Conservation (phyloP, 352 stramenopile genomes). For the Globisporangium middletonii region DNA sequence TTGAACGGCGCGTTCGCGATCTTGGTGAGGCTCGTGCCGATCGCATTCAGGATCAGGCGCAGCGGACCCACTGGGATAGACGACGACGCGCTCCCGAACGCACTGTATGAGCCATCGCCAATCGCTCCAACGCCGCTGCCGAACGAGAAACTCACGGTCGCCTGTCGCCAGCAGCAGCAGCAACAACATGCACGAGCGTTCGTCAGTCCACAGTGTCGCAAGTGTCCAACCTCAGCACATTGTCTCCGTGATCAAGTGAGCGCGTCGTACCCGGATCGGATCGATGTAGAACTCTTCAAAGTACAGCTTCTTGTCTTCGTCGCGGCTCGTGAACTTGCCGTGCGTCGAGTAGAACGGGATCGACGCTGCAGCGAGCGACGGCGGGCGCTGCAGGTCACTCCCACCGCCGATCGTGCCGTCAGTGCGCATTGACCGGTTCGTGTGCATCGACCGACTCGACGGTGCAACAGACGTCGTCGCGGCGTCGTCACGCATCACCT, state of each 20-base stretch:
- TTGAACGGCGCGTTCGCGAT: conserved; percentile 87
- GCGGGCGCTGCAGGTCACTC: not conserved
- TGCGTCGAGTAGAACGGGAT: conserved; percentile 17
- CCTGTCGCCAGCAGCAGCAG: conserved; percentile 13
- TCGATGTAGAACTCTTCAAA: conserved; percentile 88
- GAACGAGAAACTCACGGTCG: conserved; percentile 83
- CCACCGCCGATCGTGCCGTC: conserved; percentile 10
- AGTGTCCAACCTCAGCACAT: not conserved
- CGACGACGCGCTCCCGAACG: conserved; percentile 9
- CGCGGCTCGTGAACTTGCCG: conserved; percentile 37
- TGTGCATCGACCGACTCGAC: conserved; percentile 27
- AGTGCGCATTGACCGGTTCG: conserved; percentile 18
- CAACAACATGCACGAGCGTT: not conserved
- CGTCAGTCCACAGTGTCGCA: not conserved
- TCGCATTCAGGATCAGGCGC: conserved; percentile 81
- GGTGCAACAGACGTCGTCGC: conserved; percentile 34
- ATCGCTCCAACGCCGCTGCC: conserved; percentile 60
- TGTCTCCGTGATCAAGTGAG: not conserved
- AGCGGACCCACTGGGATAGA: conserved; percentile 68
- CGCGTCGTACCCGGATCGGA: conserved; percentile 49
- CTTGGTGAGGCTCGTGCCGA: conserved; percentile 83
- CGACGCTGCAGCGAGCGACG: conserved; percentile 7
- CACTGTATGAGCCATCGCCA: conserved; percentile 38
- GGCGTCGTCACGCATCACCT: conserved; percentile 59
- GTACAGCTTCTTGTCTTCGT: conserved; percentile 81